Conservation (phyloP, 169 alveolate species). For the Plasmodium falciparum region DNA sequence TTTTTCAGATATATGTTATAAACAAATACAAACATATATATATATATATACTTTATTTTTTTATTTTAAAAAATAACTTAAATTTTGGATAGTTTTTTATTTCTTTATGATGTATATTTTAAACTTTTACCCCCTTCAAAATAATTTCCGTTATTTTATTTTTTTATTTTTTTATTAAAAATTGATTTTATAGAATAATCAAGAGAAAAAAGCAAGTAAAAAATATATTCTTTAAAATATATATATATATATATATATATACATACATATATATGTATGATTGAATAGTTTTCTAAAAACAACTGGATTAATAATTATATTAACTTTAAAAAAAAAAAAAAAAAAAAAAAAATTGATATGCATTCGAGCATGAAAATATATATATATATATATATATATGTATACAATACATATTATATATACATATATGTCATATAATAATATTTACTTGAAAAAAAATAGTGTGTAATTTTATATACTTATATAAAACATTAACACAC, state of each 20-base stretch:
- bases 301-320: not conserved
- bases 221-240: no score
- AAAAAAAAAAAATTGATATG: not conserved
- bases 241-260: no score
- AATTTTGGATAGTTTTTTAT: not conserved
- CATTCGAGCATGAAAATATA: slow-evolving; percentile 27
- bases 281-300: slow-evolving; percentile 2
- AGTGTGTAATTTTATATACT: not conserved
- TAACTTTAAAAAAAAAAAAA: slow-evolving; percentile 31
- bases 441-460: slow-evolving; percentile 19
- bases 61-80: not conserved
- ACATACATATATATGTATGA: not conserved
- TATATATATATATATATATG: not conserved
- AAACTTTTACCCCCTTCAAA: no score
- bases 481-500: not conserved
- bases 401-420: not conserved
- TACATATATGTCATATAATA: not conserved
- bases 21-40: not conserved
- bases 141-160: no score
- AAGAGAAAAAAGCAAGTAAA: no score
- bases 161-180: no score
- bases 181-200: no score
- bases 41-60: not conserved
- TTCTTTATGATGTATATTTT: no score
- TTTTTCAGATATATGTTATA: not conserved